Base-by-base conservation (phyloP, 2,329 filamentous ascomycete species). In the Hymenoscyphus scutula region DNA sequence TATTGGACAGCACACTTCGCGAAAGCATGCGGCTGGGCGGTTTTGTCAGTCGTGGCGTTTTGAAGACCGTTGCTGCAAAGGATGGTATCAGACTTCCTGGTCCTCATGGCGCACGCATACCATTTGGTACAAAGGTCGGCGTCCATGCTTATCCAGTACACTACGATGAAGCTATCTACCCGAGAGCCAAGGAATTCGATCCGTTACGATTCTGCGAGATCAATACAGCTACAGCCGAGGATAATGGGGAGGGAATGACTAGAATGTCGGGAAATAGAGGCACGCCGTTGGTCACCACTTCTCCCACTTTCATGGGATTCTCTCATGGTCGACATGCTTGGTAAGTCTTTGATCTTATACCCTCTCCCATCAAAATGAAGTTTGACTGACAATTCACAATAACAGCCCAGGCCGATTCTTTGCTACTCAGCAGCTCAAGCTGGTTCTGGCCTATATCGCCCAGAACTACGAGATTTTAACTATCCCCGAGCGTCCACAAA, bases 11-110 rank as follows among this genome's bases (percentile, higher is more conserved):
- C 58, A 74, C 75, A 0, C 69, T 75, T 1, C 75, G 79, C 13
- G 79, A 82, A 67, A 79, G 79, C 2, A 69, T 81, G 25, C 74
- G 79, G 1, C 55, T 76, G 2, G 61, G 78, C 27, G 70, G 75
- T 0, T 71, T 74, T 45, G 66, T 67, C 38, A 68, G 63, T 30
- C 66, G 72, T 3, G 67, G 66, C 13, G 57, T 73, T 7, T 56
- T 71, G 38, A 73, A 73, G 45, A 70, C 68, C 56, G 73, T 75
- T 4, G 57, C 73, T 25, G 65, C 60, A 1, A 65, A 71, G 17
- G 62, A 82, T 69, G 84, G 83, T 17, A 80, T 84, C 56, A 56
- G 56, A 15, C 34, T 60, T 3, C 56, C 56, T 30, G 56, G 56
- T 19, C 37, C 34, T 23, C 13, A 38, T 23, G 37, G 38, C 3